phyloP scores from a whole-genome alignment of 306 rosid genomes.

The Malus sylvestris region DNA sequence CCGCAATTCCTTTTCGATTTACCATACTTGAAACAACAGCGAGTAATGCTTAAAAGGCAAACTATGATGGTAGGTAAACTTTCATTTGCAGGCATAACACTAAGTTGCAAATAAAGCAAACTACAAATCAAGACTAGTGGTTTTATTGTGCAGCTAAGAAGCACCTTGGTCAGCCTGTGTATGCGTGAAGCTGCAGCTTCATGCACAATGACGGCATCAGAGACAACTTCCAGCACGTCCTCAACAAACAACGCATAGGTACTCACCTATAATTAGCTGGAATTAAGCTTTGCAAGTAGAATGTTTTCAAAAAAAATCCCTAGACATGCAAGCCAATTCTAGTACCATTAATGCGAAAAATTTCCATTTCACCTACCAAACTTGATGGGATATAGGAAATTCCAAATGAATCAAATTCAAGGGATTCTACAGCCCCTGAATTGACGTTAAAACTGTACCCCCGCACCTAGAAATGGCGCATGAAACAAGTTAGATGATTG shows the following conservation, averaged over 20 bases:
- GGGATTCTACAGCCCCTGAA: conserved; percentile 78
- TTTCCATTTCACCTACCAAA: conserved; percentile 45
- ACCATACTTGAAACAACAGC: background rate
- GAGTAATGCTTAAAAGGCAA: background rate
- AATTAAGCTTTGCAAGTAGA: background rate
- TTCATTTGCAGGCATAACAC: background rate
- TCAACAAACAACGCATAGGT: conserved; percentile 84
- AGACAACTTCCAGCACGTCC: conserved; percentile 78
- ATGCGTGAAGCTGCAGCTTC: conserved; percentile 91
- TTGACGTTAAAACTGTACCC: conserved; percentile 83
- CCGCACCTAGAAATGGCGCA: conserved; percentile 50
- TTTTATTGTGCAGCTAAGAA: background rate
- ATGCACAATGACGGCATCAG: conserved; percentile 72
- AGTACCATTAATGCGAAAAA: background rate
- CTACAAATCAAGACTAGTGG: background rate
- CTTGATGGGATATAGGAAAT: conserved; percentile 83
- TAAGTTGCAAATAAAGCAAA: background rate
- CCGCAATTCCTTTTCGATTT: background rate
- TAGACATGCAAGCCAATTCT: background rate
- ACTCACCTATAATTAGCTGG: conserved; percentile 51
- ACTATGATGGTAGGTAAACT: background rate
- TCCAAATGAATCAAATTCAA: conserved; percentile 92
- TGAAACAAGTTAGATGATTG: conserved; percentile 10
- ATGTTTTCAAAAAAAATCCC: background rate
- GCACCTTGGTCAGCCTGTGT: conserved; percentile 89